Base-by-base conservation (phyloP, 2,329 filamentous ascomycete species). In the Alternaria postmessia region DNA sequence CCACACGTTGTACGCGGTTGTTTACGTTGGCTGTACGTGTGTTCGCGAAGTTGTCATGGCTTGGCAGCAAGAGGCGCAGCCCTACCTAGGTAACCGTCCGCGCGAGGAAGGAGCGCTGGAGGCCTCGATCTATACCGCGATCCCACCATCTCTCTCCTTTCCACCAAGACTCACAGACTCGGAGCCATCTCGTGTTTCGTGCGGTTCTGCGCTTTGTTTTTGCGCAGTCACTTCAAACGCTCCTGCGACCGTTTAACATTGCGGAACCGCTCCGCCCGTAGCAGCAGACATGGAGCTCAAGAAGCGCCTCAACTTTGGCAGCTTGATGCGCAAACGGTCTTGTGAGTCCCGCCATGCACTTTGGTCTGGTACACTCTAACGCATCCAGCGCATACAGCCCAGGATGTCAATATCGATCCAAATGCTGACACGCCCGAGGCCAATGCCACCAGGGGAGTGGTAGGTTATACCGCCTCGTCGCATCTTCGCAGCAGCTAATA, bases 381-480 rank as follows among this genome's bases (percentile, higher is more conserved):
- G 61, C 66, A 69, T 54, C 73, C 58, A 51, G 54, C 51, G 56
- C 53, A 55, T 28, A 34, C 58, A 75, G 71, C 73, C 57, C 69
- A 74, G 42, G 68, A 77, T 57, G 66, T 72, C 11, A 62, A 67
- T 3, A 65, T 71, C 14, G 64, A 70, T 18, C 57, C 76, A 1
- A 65, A 73, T 26, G 81, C 81, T 61, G 88, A 89, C 70, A 86
- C 86, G 14, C 91, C 90, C 55, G 90, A 92, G 79, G 86, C 84
- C 60, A 89, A 86, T 71, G 90, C 87, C 44, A 79, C 83, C 52
- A 85, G 87, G 69, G 89, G 84, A 74, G 88, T 92, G 79, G 89
- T 91, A 86, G 76, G 76, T 65, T 43, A 86, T 80, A 53, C 51
- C 48, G 20, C 28, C 11, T 51, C 57, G 46, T 54, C 44, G 41